These are phyloP conservation scores for Pestalotiopsis sp. DNA, from an alignment of 2,329 filamentous ascomycete species.

Conservation along the genomic window DNA sequence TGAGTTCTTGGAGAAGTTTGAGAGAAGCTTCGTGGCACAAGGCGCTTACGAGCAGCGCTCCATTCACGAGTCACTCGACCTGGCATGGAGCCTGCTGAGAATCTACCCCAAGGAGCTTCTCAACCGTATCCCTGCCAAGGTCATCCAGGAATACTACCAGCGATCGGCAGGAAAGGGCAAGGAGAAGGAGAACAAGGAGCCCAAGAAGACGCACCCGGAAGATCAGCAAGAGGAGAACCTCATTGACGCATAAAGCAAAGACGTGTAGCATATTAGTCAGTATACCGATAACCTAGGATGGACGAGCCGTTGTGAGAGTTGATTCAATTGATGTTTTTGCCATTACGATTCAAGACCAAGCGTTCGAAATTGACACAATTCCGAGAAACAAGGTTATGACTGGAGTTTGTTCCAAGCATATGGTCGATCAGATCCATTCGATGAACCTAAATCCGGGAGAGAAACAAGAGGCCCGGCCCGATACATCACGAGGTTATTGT, in stretches of 20 bases:
- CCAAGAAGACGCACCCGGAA: slow-evolving; percentile 41
- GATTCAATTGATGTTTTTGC: neutral
- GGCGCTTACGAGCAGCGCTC: slow-evolving; percentile 88
- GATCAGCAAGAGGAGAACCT: slow-evolving; percentile 58
- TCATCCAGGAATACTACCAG: slow-evolving; percentile 83
- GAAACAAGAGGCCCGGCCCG: neutral
- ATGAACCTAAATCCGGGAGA: neutral
- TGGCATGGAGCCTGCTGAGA: slow-evolving; percentile 93
- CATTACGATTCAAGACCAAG: neutral
- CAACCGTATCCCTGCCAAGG: slow-evolving; percentile 87
- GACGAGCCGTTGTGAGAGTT: neutral
- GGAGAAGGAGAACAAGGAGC: slow-evolving; percentile 58
- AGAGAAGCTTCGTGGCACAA: slow-evolving; percentile 91
- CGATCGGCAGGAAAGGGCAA: slow-evolving; percentile 66
- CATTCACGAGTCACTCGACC: slow-evolving; percentile 92
- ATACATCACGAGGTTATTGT: neutral
- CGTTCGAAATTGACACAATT: neutral
- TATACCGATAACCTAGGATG: neutral
- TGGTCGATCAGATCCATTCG: neutral
- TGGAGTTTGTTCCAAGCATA: neutral
- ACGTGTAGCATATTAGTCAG: slow-evolving; percentile 1
- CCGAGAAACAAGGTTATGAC: neutral
- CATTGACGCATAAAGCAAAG: slow-evolving; percentile 54
- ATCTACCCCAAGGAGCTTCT: slow-evolving; percentile 98
- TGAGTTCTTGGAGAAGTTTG: slow-evolving; percentile 98